Conservation (phyloP, 441 rosid genomes). For the Populus hybrid region DNA sequence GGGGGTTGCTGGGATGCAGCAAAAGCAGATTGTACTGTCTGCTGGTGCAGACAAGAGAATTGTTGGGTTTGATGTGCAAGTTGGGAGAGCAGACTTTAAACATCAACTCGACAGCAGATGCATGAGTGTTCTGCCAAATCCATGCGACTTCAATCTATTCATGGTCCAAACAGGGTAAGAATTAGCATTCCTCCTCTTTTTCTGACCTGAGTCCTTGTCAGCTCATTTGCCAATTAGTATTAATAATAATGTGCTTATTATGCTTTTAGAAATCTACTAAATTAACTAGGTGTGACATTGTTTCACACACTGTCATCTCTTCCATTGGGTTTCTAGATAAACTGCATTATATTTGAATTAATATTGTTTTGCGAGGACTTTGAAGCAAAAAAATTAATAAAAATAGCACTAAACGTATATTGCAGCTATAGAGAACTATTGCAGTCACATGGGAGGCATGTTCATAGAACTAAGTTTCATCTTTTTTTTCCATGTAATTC, state of each 20-base stretch:
- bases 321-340: background rate
- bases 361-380: background rate
- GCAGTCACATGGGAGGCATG: background rate
- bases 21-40: conserved; percentile 68
- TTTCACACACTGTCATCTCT: background rate
- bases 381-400: too few relatives aligned
- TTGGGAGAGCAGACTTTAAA: conserved; percentile 66
- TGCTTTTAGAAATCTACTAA: background rate
- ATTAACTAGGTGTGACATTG: background rate
- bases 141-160: conserved; percentile 86
- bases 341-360: background rate
- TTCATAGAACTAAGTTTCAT: background rate
- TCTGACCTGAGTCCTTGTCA: background rate
- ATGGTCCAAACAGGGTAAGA: conserved; percentile 96
- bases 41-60: conserved; percentile 87
- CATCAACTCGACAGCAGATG: conserved; percentile 87
- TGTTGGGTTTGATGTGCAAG: conserved; percentile 66
- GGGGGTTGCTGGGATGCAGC: conserved; percentile 91
- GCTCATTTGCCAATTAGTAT: background rate
- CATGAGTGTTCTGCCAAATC: conserved; percentile 91
- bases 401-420: too few relatives aligned
- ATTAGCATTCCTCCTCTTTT: conserved; percentile 3
- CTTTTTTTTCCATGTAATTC: background rate
- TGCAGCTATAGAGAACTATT: too few relatives aligned
- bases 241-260: background rate